A percentile compares a stretch with the other conserved stretches of the same genome.
Conservation (phyloP, 768 basidiomycete genomes). For the Paxillus ammoniavirescens region DNA sequence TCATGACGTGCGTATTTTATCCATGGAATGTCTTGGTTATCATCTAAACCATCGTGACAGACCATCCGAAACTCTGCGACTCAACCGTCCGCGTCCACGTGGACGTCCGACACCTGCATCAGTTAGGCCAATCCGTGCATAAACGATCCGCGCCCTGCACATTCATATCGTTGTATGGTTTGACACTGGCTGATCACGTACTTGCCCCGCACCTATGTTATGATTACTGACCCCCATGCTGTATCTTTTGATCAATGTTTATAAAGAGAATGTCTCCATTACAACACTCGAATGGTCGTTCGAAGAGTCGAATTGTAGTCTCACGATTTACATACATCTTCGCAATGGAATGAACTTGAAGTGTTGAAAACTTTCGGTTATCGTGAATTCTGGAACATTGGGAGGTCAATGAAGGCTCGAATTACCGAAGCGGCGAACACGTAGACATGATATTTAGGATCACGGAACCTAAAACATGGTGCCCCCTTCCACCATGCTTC, state of each 20-base stretch:
- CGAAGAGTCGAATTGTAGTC: constrained; percentile 5
- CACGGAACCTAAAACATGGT: background rate
- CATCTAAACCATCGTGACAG: constrained; percentile 21
- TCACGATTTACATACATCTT: background rate
- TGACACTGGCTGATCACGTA: background rate
- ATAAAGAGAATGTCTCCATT: background rate
- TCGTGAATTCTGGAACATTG: no score
- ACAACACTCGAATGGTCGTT: background rate
- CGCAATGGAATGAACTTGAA: constrained; percentile 4
- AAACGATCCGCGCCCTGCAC: background rate
- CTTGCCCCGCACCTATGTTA: constrained; percentile 26
- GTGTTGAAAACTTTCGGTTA: background rate
- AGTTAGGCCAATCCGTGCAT: constrained; percentile 25
- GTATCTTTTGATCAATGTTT: constrained; percentile 9
- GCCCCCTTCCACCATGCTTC: background rate
- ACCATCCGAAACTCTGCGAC: constrained; percentile 39
- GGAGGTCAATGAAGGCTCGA: no score
- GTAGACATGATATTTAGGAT: background rate
- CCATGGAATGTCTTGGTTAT: background rate
- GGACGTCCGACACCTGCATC: constrained; percentile 39
- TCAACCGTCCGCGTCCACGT: constrained; percentile 46
- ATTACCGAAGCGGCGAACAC: no score
- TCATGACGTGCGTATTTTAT: constrained; percentile 52
- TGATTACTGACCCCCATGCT: constrained; percentile 32
- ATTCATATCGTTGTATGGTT: background rate